These are phyloP conservation scores for Plasmodium inui DNA, from an alignment of 169 alveolate genomes.

Conservation along the genomic window DNA sequence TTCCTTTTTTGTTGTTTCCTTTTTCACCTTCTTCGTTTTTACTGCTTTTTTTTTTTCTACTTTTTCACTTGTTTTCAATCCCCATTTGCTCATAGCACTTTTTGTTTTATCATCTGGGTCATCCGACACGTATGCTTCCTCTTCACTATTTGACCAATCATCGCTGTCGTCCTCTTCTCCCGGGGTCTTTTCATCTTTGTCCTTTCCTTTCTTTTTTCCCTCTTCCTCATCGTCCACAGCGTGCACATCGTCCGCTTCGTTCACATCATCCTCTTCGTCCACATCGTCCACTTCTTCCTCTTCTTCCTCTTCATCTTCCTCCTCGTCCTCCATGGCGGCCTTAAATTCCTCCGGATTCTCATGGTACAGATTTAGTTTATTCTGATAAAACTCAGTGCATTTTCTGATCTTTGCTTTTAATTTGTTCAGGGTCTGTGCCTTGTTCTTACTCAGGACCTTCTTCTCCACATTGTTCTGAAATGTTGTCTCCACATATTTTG, in stretches of 20 bases:
- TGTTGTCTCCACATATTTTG: slow-evolving; percentile 65
- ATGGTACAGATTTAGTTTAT: slow-evolving; percentile 83
- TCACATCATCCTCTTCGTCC: slow-evolving; percentile 63
- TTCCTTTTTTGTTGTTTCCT: slow-evolving; percentile 81
- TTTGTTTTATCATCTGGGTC: slow-evolving; percentile 86
- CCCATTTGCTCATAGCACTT: slow-evolving; percentile 91
- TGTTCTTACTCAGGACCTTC: slow-evolving; percentile 86
- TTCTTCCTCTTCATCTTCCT: slow-evolving; percentile 80
- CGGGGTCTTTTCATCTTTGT: slow-evolving; percentile 2
- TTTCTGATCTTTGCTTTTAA: slow-evolving; percentile 87
- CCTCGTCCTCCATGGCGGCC: slow-evolving; percentile 77
- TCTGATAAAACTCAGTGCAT: slow-evolving; percentile 85
- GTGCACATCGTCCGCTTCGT: slow-evolving; percentile 37
- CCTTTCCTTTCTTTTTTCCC: slow-evolving; percentile 28
- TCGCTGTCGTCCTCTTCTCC: slow-evolving; percentile 81
- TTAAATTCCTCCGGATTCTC: slow-evolving; percentile 84
- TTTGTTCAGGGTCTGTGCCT: slow-evolving; percentile 87
- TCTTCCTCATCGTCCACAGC: slow-evolving; percentile 30
- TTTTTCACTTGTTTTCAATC: slow-evolving; percentile 84
- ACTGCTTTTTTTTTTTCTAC: slow-evolving; percentile 75
- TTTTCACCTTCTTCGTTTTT: slow-evolving; percentile 80
- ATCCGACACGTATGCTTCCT: slow-evolving; percentile 81
- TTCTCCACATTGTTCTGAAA: slow-evolving; percentile 84
- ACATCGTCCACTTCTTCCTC: slow-evolving; percentile 74
- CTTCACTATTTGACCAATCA: slow-evolving; percentile 90